Evolutionary conservation across 2,329 filamentous ascomycete species (phyloP), one percentile per base, ranked within the genome.

Genomic region (Arthrocladium fulminans): DNA sequence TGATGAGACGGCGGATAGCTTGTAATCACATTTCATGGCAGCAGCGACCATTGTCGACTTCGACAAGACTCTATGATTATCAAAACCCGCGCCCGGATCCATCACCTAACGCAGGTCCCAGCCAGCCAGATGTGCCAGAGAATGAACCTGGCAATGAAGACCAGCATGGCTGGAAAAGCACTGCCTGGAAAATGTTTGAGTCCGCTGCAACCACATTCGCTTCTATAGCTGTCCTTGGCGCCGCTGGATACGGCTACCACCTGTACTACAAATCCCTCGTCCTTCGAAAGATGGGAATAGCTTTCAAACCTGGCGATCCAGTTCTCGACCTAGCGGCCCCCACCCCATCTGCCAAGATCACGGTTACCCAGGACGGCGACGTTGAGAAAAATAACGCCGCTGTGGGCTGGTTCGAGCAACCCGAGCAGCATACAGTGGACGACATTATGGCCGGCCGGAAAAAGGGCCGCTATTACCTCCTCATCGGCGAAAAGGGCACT

Each of bases 401-500:
- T 56, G 13, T 8, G n/a, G 81, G 86, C 59, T 96, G 92, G 92
- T 81, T 97, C 43, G 67, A 78, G 54, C 82, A 90, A 23, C 80
- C 84, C 12, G 90, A 98, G 70, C 92, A 98, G 64, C 65, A 70
- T 3, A 79, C 76, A 51, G 83, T 98, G 53, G 84, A 98, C 64
- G 72, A 70, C n/a, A 96, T 98, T 55, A 77, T 98, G 20, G 70
- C 76, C 41, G 92, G 92, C 1, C 68, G 73, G 2, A 73, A 79
- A 23, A 73, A 73, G 39, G 92, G 92, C 9, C 88, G 94, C 62
- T 98, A 98, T 62, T 86, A 92, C 65, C 75, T 98, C 2, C 73
- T 98, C 2, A 81, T 97, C 40, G 92, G 92, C 38, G 92, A 97
- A 62, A 97, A 98, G 68, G 92, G 92, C 3, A 94, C 87, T 0